Percentiles rank a stretch among this genome's conserved stretches.
These are phyloP conservation scores for Oryza coarctata DNA, from an alignment of 176 grass and related monocot genomes.

Conservation along the genomic window DNA sequence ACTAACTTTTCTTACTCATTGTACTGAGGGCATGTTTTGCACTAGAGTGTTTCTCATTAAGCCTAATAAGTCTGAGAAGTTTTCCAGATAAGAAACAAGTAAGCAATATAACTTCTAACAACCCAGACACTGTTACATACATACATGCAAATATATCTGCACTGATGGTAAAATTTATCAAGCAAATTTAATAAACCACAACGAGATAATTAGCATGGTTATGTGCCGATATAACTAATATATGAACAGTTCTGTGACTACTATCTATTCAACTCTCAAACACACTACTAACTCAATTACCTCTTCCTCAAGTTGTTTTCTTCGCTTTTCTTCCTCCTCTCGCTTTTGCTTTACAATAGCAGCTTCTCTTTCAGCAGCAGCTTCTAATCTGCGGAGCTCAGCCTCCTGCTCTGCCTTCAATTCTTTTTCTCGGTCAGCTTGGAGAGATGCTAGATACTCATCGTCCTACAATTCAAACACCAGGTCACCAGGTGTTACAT, in stretches of 20 bases:
- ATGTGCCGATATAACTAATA: neutral
- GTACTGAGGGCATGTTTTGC: neutral
- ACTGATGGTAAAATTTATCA: neutral
- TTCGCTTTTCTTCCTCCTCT: slow-evolving; percentile 67
- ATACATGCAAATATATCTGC: neutral
- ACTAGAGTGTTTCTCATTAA: neutral
- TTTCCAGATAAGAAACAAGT: neutral
- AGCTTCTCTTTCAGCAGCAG: slow-evolving; percentile 58
- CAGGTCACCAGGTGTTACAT: neutral
- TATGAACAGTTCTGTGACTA: neutral
- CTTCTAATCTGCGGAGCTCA: slow-evolving; percentile 55
- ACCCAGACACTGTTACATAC: neutral
- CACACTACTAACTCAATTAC: slow-evolving; percentile 41
- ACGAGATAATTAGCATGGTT: neutral
- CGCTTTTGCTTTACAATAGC: slow-evolving; percentile 63
- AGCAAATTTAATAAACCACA: slow-evolving; percentile 8
- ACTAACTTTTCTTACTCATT: slow-evolving; percentile 2
- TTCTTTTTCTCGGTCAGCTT: slow-evolving; percentile 93
- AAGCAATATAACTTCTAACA: slow-evolving; percentile 7
- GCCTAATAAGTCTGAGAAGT: neutral
- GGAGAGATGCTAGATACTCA: slow-evolving; percentile 83
- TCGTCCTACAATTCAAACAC: slow-evolving; percentile 66
- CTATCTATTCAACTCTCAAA: slow-evolving; percentile 13
- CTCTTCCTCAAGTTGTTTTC: slow-evolving; percentile 87
- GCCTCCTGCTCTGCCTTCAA: slow-evolving; percentile 72